Base-by-base conservation (phyloP, 331 rosid genomes). In the Acacia pycnantha region DNA sequence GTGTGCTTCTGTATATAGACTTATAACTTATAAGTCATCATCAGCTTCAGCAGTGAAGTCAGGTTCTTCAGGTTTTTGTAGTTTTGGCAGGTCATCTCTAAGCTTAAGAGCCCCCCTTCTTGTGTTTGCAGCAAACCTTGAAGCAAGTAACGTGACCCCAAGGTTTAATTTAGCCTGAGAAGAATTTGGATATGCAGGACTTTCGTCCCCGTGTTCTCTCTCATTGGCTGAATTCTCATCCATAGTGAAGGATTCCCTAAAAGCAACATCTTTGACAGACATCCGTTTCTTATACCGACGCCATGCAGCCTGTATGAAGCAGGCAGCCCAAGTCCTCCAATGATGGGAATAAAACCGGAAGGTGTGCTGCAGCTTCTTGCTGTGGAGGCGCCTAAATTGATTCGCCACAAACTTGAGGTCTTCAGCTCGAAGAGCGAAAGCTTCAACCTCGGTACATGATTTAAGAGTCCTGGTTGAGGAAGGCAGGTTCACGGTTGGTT, bases 301-400 rank as follows among this genome's bases (percentile, higher is more conserved):
- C 98, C 98, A 96, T 80, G 99, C 99, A 77, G 99, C 98, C 90
- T 96, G 99, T 68, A 96, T 88, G 86, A 94, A 96, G 90, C 99
- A 94, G 65, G 98, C 95, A 21, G 98, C 99, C 98, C 98, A 96
- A 54, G 97, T 91, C 86, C 99, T 91, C 99, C 99, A 96, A 64
- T 96, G 99, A 82, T 94, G 99, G 70, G 99, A 96, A 76, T 96
- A 91, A 83, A 91, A 92, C 74, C 99, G 89, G 83, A 96, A 92
- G 15, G 99, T 96, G 85, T 96, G 98, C 89, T 96, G 99, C 84
- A 96, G 89, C 87, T 90, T 96, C 91, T 94, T 96, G 89, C 99
- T 94, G 85, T 96, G 99, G 47, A 96, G 92, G 46, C 98, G 97
- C 85, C 98, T 90, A 82, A 94, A 96, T 70, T 96, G 99, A 83